Conservation (phyloP, 1,139 yeast species). For the Taphrina wiesneri region DNA sequence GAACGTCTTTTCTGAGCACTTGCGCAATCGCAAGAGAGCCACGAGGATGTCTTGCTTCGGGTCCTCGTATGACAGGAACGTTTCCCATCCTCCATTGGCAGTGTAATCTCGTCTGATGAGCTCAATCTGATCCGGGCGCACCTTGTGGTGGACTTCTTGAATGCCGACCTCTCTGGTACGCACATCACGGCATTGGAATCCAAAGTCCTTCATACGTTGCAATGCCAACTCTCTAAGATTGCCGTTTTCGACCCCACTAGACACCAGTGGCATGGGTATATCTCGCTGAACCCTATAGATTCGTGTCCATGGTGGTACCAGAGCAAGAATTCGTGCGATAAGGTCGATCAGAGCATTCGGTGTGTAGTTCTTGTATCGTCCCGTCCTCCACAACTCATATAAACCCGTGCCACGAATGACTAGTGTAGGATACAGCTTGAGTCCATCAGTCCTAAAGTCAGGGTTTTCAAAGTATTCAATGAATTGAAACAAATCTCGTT, state of each 20-base stretch:
- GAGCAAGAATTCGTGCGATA: conserved; percentile 90
- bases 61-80: conserved; percentile 92
- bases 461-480: conserved; percentile 96
- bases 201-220: conserved; percentile 97
- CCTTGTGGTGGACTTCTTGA: conserved; percentile 96
- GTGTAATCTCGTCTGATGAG: conserved; percentile 90
- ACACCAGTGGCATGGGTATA: conserved; percentile 98
- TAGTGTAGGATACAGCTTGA: conserved; percentile 90
- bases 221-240: conserved; percentile 91
- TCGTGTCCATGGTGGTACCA: conserved; percentile 99
- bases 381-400: conserved; percentile 96
- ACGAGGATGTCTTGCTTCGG: conserved; percentile 94
- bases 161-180: conserved; percentile 98
- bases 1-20: conserved; percentile 83
- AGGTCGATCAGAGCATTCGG: conserved; percentile 92
- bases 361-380: conserved; percentile 88
- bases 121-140: conserved; percentile 96
- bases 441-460: conserved; percentile 93
- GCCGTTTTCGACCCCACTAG: conserved; percentile 98
- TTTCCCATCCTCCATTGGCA: conserved; percentile 99
- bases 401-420: conserved; percentile 97
- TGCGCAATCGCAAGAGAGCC: conserved; percentile 83
- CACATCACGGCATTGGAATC: conserved; percentile 94
- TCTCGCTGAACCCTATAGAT: conserved; percentile 97
- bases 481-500: conserved; percentile 93